Evolutionary conservation across 164 flowering plant species (phyloP).

Genomic region (Umbilicus rupestris): DNA sequence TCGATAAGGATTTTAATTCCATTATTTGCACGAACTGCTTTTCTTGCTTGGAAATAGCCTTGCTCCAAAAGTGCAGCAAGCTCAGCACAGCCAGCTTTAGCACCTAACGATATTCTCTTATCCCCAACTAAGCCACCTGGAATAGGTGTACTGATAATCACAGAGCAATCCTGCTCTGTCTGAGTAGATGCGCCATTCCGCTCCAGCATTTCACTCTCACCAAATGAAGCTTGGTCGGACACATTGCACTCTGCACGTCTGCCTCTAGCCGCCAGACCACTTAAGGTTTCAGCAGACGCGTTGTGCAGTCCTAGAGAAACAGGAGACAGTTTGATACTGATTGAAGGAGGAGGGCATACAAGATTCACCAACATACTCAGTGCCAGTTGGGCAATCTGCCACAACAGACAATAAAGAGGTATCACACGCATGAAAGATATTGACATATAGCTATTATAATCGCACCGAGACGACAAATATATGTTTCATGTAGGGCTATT

Average conservation of each 20-base stretch:
- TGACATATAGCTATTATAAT: not conserved
- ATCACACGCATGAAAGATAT: not conserved
- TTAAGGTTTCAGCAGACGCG: conserved; percentile 35
- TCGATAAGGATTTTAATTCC: conserved; percentile 93
- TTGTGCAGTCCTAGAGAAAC: conserved; percentile 51
- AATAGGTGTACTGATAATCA: conserved; percentile 22
- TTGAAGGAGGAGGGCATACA: conserved; percentile 97
- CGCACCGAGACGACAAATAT: not conserved
- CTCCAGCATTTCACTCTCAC: conserved; percentile 43
- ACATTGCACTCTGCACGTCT: conserved; percentile 38
- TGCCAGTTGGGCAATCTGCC: conserved; percentile 85
- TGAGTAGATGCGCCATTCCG: conserved; percentile 43
- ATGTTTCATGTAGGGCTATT: not conserved
- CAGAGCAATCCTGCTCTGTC: conserved; percentile 36
- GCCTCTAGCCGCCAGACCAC: conserved; percentile 45
- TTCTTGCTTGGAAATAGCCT: conserved; percentile 85
- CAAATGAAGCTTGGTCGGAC: conserved; percentile 31
- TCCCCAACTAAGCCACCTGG: conserved; percentile 82
- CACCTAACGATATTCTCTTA: conserved; percentile 82
- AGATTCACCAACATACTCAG: conserved; percentile 80
- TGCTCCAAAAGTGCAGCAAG: conserved; percentile 93
- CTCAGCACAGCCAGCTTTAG: conserved; percentile 87
- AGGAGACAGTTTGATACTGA: conserved; percentile 60
- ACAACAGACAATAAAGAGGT: not conserved
- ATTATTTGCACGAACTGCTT: conserved; percentile 88